Evolutionary conservation across 768 basidiomycete species (phyloP), one percentile per base, ranked within the genome.

Genomic region (Boletellus emodensis): DNA sequence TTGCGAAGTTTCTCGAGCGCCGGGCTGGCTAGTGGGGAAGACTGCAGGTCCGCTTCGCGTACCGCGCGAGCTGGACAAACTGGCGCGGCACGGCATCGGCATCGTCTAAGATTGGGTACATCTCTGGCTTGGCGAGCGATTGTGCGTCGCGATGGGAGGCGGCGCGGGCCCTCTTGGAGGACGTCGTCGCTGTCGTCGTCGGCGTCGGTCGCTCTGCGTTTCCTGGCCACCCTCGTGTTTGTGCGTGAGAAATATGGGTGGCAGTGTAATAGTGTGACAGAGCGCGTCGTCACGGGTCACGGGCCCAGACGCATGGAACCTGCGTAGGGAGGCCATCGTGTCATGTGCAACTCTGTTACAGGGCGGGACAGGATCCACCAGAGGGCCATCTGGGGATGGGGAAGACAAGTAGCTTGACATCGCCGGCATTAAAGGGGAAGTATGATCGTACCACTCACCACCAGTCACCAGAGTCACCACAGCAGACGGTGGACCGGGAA

Each of bases 1-100:
- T 68, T 71, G 22, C 71, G 57, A 15, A 81, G 62, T 53, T 77
- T 80, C 54, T 71, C 73, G 0, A 74, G 53, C n/a, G 40, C 42
- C 3, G 49, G 37, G 32, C 50, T 44, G 44, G 32, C 18, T 6
- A 43, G 48, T 15, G 49, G 26, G 8, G 46, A 30, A 59, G 66
- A 51, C 56, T 63, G 45, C 59, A 68, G 17, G 44, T 64, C 32
- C 52, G 58, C 54, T 56, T 72, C 28, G 60, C 70, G 43, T 75
- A 72, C 26, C 48, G 42, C 0, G 72, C 73, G 43, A 75, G 63
- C 3, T 61, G 45, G 20, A 70, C 59, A 14, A 68, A 46, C 20
- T 60, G 54, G 44, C 61, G 57, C 46, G 65, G 60, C 20, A 67
- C 55, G 15, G 51, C 64, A 13, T 68, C 66, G 6, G 68, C 66